Conservation (phyloP, 441 rosid species). For the Erodium moschatum region DNA sequence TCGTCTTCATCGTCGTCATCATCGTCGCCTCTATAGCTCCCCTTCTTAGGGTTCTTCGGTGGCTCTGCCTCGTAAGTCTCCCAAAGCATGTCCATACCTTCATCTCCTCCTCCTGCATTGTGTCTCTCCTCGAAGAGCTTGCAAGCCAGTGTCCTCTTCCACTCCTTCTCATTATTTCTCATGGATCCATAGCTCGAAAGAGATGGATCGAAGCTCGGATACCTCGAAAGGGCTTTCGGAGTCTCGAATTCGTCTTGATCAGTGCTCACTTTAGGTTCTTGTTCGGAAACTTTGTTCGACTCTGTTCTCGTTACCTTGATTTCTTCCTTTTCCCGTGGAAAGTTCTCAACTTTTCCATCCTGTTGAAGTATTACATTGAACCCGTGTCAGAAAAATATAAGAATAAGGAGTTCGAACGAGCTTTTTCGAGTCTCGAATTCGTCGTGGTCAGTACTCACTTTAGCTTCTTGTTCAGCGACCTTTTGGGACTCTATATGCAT, state of each 20-base stretch:
- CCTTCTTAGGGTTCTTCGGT: conserved; percentile 30
- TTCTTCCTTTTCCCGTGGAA: too few relatives aligned
- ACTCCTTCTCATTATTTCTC: conserved; percentile 71
- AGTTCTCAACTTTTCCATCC: too few relatives aligned
- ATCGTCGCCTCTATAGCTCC: conserved; percentile 31
- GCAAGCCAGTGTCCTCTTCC: conserved; percentile 89
- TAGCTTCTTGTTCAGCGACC: conserved; percentile 29
- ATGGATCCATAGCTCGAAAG: conserved; percentile 44
- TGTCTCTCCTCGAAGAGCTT: conserved; percentile 82
- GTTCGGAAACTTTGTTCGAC: too few relatives aligned
- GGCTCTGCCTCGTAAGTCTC: conserved; percentile 67
- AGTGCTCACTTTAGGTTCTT: conserved; percentile 18
- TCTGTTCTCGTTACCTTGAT: too few relatives aligned
- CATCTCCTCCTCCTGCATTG: conserved; percentile 37
- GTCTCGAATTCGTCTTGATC: conserved; percentile 14
- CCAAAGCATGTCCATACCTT: conserved; percentile 92
- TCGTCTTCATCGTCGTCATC: conserved; percentile 39
- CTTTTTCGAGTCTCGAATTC: conserved; percentile 8
- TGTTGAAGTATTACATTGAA: too few relatives aligned
- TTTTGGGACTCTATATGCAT: conserved; percentile 28
- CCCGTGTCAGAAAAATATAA: too few relatives aligned
- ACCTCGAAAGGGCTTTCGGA: conserved; percentile 19
- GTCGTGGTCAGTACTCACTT: conserved; percentile 15
- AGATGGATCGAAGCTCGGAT: not conserved
- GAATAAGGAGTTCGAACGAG: too few relatives aligned